These are phyloP conservation scores for Kodamaea suecica DNA, from an alignment of 1,139 yeast genomes.

Conservation along the genomic window DNA sequence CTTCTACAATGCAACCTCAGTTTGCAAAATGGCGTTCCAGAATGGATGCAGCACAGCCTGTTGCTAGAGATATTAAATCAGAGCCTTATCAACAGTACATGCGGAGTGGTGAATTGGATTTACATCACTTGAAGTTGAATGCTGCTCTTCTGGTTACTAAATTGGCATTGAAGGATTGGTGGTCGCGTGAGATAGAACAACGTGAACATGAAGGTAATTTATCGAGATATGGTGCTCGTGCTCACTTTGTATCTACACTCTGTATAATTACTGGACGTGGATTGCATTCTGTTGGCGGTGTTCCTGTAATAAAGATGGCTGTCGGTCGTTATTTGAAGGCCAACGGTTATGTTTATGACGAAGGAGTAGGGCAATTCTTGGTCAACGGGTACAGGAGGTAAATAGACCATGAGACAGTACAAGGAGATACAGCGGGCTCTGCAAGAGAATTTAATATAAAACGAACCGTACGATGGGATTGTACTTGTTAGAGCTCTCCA, in stretches of 20 bases:
- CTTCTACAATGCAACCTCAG: conserved; percentile 8
- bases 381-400: conserved; percentile 22
- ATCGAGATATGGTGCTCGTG: conserved; percentile 27
- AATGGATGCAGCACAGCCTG: conserved; percentile 4
- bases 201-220: conserved; percentile 40
- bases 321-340: conserved; percentile 35
- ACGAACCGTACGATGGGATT: too few relatives aligned
- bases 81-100: conserved; percentile 3
- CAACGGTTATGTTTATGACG: conserved; percentile 40
- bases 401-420: too few relatives aligned
- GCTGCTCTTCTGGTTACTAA: conserved; percentile 40
- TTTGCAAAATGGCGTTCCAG: conserved; percentile 13
- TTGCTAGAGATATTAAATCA: conserved; percentile 2
- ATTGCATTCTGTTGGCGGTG: conserved; percentile 54
- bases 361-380: conserved; percentile 41
- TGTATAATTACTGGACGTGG: conserved; percentile 60
- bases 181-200: conserved; percentile 44
- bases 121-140: conserved; percentile 47
- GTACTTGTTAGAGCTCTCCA: too few relatives aligned
- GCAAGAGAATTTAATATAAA: too few relatives aligned
- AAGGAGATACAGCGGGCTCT: too few relatives aligned
- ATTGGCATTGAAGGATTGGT: conserved; percentile 46
- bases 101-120: conserved; percentile 38
- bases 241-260: conserved; percentile 35
- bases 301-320: conserved; percentile 39